phyloP scores from a whole-genome alignment of 2,329 filamentous ascomycete species.

The Ophiognomonia clavigignenti-juglandacearum region DNA sequence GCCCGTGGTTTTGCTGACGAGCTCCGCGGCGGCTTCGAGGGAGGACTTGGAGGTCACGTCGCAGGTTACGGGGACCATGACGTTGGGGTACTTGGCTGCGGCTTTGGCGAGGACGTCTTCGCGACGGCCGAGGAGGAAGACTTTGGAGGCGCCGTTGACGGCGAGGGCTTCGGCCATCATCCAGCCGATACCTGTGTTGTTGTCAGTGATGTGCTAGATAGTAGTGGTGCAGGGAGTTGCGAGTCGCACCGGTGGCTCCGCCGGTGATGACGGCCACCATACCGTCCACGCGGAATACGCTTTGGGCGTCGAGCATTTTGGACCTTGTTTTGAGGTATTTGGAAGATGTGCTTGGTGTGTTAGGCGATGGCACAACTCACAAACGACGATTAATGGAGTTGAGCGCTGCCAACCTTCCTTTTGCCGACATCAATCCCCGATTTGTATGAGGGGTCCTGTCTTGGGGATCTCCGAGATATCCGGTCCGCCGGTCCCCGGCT shows the following conservation, averaged over 20 bases:
- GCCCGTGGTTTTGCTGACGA: slow-evolving; percentile 48
- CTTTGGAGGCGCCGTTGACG: slow-evolving; percentile 42
- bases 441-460: too few species aligned
- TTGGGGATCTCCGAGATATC: too few species aligned
- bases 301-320: slow-evolving; percentile 21
- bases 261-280: slow-evolving; percentile 52
- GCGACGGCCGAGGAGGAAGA: slow-evolving; percentile 48
- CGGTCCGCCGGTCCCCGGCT: too few species aligned
- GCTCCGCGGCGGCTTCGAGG: slow-evolving; percentile 54
- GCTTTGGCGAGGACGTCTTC: slow-evolving; percentile 37
- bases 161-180: slow-evolving; percentile 46
- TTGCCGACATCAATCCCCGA: too few species aligned
- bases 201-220: neutral
- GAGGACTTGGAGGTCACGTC: slow-evolving; percentile 40
- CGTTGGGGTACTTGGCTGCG: slow-evolving; percentile 23
- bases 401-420: too few species aligned
- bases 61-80: slow-evolving; percentile 31
- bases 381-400: too few species aligned
- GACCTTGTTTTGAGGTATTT: too few species aligned
- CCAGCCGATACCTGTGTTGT: slow-evolving; percentile 39
- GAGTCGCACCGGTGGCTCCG: slow-evolving; percentile 44
- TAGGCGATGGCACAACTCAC: too few species aligned
- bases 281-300: slow-evolving; percentile 44
- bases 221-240: neutral
- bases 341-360: too few species aligned